phyloP scores from a whole-genome alignment of 768 basidiomycete species.

The Kwoniella bestiolae region DNA sequence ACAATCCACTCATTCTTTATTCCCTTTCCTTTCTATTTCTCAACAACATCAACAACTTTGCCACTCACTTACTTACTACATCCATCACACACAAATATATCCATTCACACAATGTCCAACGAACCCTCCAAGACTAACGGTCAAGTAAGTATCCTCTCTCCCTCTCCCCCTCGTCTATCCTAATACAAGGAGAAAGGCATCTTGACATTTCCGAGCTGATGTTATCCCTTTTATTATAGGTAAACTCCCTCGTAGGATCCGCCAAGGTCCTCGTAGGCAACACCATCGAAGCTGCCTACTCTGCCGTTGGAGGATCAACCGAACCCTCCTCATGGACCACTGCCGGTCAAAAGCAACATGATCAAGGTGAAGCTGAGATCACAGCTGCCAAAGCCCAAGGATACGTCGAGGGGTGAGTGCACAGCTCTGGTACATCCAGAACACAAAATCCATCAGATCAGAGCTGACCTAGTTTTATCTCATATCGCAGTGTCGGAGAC shows the following conservation, averaged over 20 bases:
- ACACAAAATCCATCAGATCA: neutral
- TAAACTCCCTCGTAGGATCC: slow-evolving; percentile 55
- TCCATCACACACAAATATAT: slow-evolving; percentile 13
- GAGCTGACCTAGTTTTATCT: neutral
- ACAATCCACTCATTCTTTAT: neutral
- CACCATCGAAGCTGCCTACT: slow-evolving; percentile 46
- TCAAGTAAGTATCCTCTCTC: slow-evolving; percentile 45
- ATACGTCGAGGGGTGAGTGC: slow-evolving; percentile 54
- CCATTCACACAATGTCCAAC: slow-evolving; percentile 39
- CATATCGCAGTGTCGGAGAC: slow-evolving; percentile 41
- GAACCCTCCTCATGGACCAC: slow-evolving; percentile 54
- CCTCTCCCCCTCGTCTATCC: slow-evolving; percentile 59
- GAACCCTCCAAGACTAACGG: slow-evolving; percentile 56
- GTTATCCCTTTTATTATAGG: slow-evolving; percentile 23
- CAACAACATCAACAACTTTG: neutral
- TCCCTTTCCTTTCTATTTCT: slow-evolving; percentile 5
- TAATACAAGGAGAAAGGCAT: neutral
- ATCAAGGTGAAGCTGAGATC: slow-evolving; percentile 56
- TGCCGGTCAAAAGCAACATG: slow-evolving; percentile 54
- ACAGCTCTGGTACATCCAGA: neutral
- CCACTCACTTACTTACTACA: slow-evolving; percentile 3
- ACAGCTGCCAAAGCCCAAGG: slow-evolving; percentile 55
- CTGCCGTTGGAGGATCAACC: slow-evolving; percentile 51
- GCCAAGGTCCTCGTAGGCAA: slow-evolving; percentile 53
- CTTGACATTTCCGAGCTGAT: neutral